Percentiles rank a stretch among this genome's conserved stretches.
These are phyloP conservation scores for Cladosporium sp. DNA, from an alignment of 2,329 filamentous ascomycete species.

Conservation along the genomic window DNA sequence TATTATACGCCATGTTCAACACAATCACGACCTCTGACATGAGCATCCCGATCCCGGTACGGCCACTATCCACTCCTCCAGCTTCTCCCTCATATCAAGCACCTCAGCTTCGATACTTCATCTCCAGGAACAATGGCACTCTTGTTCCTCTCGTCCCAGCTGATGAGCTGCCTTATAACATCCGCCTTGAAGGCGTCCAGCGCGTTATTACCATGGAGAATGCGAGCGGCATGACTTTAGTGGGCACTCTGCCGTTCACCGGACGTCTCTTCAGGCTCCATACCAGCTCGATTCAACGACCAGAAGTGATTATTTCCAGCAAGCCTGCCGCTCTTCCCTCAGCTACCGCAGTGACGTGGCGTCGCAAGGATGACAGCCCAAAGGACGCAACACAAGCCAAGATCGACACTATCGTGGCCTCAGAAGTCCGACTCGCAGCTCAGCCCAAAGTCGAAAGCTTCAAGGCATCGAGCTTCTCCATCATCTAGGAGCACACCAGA, in stretches of 20 bases:
- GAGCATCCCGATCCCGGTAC: too few relatives aligned
- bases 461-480: constrained; percentile 6
- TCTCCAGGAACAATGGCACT: constrained; percentile 33
- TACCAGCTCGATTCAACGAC: constrained; percentile 1
- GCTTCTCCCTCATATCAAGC: neutral
- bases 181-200: constrained; percentile 36
- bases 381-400: constrained; percentile 21
- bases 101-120: constrained; percentile 3
- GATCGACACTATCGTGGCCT: constrained; percentile 28
- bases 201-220: constrained; percentile 30
- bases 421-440: neutral
- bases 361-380: constrained; percentile 14
- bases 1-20: too few relatives aligned
- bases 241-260: constrained; percentile 25
- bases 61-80: too few relatives aligned
- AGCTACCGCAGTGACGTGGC: constrained; percentile 23
- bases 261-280: constrained; percentile 25
- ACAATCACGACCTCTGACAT: too few relatives aligned
- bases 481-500: constrained; percentile 37
- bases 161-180: constrained; percentile 39
- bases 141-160: constrained; percentile 39
- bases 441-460: too few relatives aligned
- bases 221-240: constrained; percentile 27
- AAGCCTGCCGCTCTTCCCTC: constrained; percentile 12
- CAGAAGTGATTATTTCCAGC: neutral